Base-by-base conservation (phyloP, 345 rosid species). In the Eucalyptus victrix region DNA sequence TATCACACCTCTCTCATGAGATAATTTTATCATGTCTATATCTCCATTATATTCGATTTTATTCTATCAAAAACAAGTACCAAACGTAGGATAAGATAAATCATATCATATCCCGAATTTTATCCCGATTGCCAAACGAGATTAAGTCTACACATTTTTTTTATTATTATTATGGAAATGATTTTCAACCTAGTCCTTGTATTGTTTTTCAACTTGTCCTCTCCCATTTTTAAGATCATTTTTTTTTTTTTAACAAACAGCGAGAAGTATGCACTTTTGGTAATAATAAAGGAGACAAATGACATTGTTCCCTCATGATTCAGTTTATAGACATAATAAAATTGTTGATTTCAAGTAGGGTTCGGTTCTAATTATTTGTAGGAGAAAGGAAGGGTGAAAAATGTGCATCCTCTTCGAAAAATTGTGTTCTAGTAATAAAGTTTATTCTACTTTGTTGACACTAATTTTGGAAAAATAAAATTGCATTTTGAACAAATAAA, bases 1-100 rank as follows among this genome's bases (percentile, higher is more conserved):
- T 49, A 49, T 49, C 3, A 0, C 2, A 14, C 17, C 12, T 12
- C 5, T 5, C 49, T 12, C 5, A 4, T 49, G 15, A 1, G 15
- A 49, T 49, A 49, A 49, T 49, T 49, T 49, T 49, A 49, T 49
- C 14, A 2, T 12, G 2, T 49, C 5, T 49, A 49, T 49, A 49
- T 49, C 14, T 13, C 2, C 0, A 1, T 47, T 49, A 12, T 49
- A 12, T 49, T 49, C 1, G 1, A 49, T 5, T 49, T 49, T 49
- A 49, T 49, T 49, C 14, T 49, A 49, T 49, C 15, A 0, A 12
- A 49, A 49, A 49, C 1, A 2, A 49, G 5, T 5, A 49, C 15
- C 2, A 49, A 47, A 12, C 5, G 5, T 49, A 4, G 5, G 15
- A 49, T 49, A 49, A 2, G 5, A 49, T 49, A 4, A 4, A 49